Base-by-base conservation (phyloP, 1,284 basidiomycete genomes). In the Fomitiporia mediterranea region DNA sequence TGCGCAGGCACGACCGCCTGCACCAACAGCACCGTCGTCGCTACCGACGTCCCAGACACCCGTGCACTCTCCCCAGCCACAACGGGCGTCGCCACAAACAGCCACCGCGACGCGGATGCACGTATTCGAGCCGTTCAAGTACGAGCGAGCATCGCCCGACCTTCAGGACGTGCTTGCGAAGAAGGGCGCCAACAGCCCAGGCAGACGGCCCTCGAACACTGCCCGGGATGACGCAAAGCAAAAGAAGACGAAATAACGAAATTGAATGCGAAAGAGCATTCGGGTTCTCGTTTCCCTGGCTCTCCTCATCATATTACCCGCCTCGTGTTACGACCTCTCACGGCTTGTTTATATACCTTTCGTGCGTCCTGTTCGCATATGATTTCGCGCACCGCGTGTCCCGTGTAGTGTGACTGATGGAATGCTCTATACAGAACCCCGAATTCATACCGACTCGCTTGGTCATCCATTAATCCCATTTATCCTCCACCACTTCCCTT, bases 141-240 rank as follows among this genome's bases (percentile, higher is more conserved):
- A 75, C 59, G 79, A 81, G 53, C 74, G 75, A 17, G 74, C 77
- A 23, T 79, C 80, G 23, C 82, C 82, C 50, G 81, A 83, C 61
- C 71, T 83, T 52, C 74, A 70, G 56, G 74, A 75, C 61, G 71
- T 82, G 53, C 68, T 83, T 57, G 72, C 74, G 67, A 81, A 78
- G 70, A 81, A 78, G 65, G 63, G 55, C 61, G 23, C 39, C 23
- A 42, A 42, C 65, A 53, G 64, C 67, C 43, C 72, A 70, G 68
- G 66, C 64, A 57, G 46, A 50, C 43, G 43, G 17, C 13, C 47
- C 40, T 35, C 56, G 50, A 30, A 25, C 44, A 43, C 34, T n/a
- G 44, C 47, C 13, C 28, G 25, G 27, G 37, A 21, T 25, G 39
- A 39, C 46, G 39, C 28, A 40, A 55, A 40, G 40, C 35, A 25